Evolutionary conservation across 2,329 filamentous ascomycete species (phyloP), one percentile per base, ranked within the genome.

Genomic region (Pseudocercospora musae): DNA sequence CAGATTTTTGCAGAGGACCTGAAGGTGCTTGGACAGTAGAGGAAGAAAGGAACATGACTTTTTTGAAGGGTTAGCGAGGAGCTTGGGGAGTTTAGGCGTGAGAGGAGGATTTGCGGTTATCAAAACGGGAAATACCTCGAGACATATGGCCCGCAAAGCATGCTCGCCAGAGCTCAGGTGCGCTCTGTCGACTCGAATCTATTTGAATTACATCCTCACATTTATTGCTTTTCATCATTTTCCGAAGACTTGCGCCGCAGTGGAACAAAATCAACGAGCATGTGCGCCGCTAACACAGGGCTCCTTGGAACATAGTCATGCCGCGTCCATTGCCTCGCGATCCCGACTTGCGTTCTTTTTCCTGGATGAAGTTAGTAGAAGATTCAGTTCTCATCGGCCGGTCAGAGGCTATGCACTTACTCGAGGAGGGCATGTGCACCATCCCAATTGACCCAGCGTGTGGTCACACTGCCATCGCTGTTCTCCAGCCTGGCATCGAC

Each of bases 1-100:
- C 49, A 29, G 9, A 8, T 11, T 9, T 21, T 44, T 15, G 52
- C 66, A 81, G 78, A 79, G 72, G 75, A 79, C 68, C 71, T 78
- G 62, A 78, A 75, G 64, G 78, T 79, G 57, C 69, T 80, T 57
- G 79, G 79, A 58, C 77, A 78, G 66, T 79, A 75, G 57, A 57
- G 3, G 13, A 23, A 25, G 50, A 6, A 20, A 13, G 3, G 20
- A 54, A 31, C 13, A 37, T 44, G 25, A 25, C 8, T 6, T 33
- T 60, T 50, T 68, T n/a, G 54, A 61, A 50, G 59, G 55, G 48
- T 72, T 70, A 72, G 70, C 70, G 67, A 68, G 68, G 70, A 67
- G 68, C 69, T 63, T 53, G 62, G 68, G 53, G 57, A n/a, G 60
- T 53, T 46, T 2, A 0, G 40, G 55, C 23, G 48, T 21, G 27